Base-by-base conservation (phyloP, 2,329 filamentous ascomycete species). In the Cercospora zeae-maydis region DNA sequence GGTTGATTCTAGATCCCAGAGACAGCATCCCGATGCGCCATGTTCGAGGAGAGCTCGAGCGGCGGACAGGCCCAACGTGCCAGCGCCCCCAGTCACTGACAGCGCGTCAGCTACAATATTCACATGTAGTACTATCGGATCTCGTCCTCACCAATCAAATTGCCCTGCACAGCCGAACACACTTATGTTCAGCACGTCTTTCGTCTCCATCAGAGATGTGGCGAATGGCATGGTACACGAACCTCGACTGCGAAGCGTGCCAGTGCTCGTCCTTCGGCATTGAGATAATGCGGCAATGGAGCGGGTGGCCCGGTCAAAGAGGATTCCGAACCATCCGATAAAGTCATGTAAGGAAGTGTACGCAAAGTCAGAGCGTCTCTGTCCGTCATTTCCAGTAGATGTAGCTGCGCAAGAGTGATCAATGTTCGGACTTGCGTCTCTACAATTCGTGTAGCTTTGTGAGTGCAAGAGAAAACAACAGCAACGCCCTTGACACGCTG, bases 41-140 rank as follows among this genome's bases (percentile, higher is more conserved):
- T 91, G 88, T 74, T 91, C 87, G 37, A 91, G 85, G 19, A 91
- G 80, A 1, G 88, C 88, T 51, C 81, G 77, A 1, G 83, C 83
- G 30, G 83, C 81, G 60, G 80, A 79, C 8, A 87, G 78, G 6
- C 85, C 87, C 0, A 90, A 78, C 10, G 83, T 86, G 3, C 88
- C 88, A 13, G 86, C 83, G 33, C 88, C 88, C 16, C 88, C 88
- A 0, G 88, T 89, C 11, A 90, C 81, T 81, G 11, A 47, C 5
- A 51, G 24, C 21, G 21, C 24, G 24, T 24, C 19, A 30, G 39
- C 9, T 21, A 45, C 19, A 14, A 1, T n/a, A 9, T 7, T 27
- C 39, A 21, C 36, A 6, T 11, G 14, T n/a, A 52, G 9, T 14
- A 52, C 31, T 8, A 24, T 30, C 19, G 4, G n/a, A n/a, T 30